A percentile compares a stretch with the other conserved stretches of the same genome.
Evolutionary conservation across 73 alveolate species (phyloP).

Genomic region (Urostyla sp.): DNA sequence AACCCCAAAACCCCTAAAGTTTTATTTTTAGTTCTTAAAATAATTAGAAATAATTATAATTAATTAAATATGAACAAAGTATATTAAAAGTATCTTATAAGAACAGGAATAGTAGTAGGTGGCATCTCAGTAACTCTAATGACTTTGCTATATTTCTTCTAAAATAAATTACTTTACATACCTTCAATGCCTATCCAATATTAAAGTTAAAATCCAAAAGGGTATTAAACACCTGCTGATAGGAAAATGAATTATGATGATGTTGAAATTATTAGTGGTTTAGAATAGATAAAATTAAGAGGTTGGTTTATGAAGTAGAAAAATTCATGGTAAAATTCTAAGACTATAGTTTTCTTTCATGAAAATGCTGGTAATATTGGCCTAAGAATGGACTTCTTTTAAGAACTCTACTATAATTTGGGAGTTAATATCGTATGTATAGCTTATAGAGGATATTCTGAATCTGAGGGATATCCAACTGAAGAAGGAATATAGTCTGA

Average conservation of each 20-base stretch:
- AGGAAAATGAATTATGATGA: conserved; percentile 70
- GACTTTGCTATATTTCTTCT: conserved; percentile 63
- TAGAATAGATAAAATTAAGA: background rate
- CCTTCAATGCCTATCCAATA: conserved; percentile 48
- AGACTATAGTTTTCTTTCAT: conserved; percentile 90
- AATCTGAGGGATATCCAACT: conserved; percentile 84
- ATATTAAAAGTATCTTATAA: too few species aligned
- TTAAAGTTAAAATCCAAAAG: conserved; percentile 78
- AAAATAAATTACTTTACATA: conserved; percentile 64
- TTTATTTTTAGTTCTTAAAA: too few species aligned
- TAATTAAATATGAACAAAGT: too few species aligned
- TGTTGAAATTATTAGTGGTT: conserved; percentile 55
- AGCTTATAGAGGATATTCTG: conserved; percentile 87
- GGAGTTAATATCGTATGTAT: conserved; percentile 75
- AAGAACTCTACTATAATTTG: conserved; percentile 56
- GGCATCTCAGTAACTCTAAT: too few species aligned
- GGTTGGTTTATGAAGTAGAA: conserved; percentile 79
- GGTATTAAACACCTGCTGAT: conserved; percentile 74
- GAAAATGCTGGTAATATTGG: conserved; percentile 99
- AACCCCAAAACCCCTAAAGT: too few species aligned
- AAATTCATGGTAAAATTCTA: background rate
- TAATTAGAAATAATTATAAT: too few species aligned
- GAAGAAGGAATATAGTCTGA: conserved; percentile 81
- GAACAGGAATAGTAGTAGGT: too few species aligned
- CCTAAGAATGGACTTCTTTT: conserved; percentile 77